A percentile compares a stretch with the other conserved stretches of the same genome.
Conservation (phyloP, 768 basidiomycete genomes). For the Rhodocollybia butyracea region DNA sequence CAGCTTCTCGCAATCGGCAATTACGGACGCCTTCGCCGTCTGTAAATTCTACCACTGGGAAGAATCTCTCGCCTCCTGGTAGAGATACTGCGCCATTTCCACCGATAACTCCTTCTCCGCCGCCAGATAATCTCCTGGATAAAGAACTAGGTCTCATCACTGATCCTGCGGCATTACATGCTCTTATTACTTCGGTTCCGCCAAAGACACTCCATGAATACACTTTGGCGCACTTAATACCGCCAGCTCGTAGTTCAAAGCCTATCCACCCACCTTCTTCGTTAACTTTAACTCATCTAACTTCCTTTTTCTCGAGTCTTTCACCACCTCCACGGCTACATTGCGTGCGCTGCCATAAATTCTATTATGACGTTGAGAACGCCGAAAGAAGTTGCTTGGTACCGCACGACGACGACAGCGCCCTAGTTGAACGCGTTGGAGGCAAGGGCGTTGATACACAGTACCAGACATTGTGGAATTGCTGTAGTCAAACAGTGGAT, state of each 20-base stretch:
- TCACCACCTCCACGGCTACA: conserved; percentile 67
- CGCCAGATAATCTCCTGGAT: conserved; percentile 16
- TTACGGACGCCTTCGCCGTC: conserved; percentile 57
- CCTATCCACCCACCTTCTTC: conserved; percentile 23
- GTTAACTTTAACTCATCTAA: conserved; percentile 42
- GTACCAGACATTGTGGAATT: conserved; percentile 64
- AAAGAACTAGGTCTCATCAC: conserved; percentile 18
- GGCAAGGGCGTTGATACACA: conserved; percentile 24
- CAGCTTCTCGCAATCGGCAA: conserved; percentile 22
- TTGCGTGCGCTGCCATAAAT: conserved; percentile 72
- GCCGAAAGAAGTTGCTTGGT: conserved; percentile 66
- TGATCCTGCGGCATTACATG: conserved; percentile 41
- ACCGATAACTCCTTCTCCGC: conserved; percentile 32
- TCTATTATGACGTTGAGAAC: conserved; percentile 71
- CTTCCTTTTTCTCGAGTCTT: conserved; percentile 59
- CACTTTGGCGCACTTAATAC: conserved; percentile 48
- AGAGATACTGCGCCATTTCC: conserved; percentile 32
- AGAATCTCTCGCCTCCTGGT: conserved; percentile 17
- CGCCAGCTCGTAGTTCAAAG: conserved; percentile 7
- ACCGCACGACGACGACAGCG: conserved; percentile 79
- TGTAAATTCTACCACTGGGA: conserved; percentile 18
- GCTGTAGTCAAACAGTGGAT: conserved; percentile 69
- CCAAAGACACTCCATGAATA: conserved; percentile 65
- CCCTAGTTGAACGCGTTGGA: conserved; percentile 62
- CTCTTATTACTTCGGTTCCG: conserved; percentile 58